These are phyloP conservation scores for Teunomyces barrocoloradensis DNA, from an alignment of 805 yeast genomes.

Conservation along the genomic window DNA sequence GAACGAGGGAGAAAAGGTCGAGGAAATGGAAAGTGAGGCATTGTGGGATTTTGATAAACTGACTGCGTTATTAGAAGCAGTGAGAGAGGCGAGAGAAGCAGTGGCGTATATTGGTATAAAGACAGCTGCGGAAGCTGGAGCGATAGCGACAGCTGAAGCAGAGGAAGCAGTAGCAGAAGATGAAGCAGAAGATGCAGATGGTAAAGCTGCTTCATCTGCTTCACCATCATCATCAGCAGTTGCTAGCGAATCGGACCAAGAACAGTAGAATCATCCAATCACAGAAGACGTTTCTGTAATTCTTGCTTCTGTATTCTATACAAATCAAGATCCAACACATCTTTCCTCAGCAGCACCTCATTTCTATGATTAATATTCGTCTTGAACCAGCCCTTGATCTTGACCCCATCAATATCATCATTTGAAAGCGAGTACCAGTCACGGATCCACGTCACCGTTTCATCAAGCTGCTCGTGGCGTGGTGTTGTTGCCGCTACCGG, in stretches of 20 bases:
- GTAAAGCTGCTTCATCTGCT: no score
- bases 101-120: conserved; percentile 47
- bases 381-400: conserved; percentile 38
- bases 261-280: no score
- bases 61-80: conserved; percentile 44
- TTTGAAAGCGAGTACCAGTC: conserved; percentile 35
- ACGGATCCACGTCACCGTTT: conserved; percentile 35
- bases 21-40: conserved; percentile 33
- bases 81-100: conserved; percentile 57
- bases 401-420: conserved; percentile 6
- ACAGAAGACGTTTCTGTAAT: no score
- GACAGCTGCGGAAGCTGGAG: not conserved
- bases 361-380: conserved; percentile 17
- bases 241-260: no score
- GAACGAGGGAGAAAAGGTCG: conserved; percentile 40
- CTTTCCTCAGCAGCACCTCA: conserved; percentile 21
- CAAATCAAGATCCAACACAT: conserved; percentile 43
- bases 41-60: conserved; percentile 55
- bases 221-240: no score
- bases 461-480: conserved; percentile 20
- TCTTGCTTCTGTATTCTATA: not conserved
- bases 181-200: conserved; percentile 18
- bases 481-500: conserved; percentile 5
- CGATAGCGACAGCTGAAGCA: not conserved
- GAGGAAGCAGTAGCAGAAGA: conserved; percentile 12